These are phyloP conservation scores for Lepidium aucheri DNA, from an alignment of 345 rosid genomes.

Conservation along the genomic window DNA sequence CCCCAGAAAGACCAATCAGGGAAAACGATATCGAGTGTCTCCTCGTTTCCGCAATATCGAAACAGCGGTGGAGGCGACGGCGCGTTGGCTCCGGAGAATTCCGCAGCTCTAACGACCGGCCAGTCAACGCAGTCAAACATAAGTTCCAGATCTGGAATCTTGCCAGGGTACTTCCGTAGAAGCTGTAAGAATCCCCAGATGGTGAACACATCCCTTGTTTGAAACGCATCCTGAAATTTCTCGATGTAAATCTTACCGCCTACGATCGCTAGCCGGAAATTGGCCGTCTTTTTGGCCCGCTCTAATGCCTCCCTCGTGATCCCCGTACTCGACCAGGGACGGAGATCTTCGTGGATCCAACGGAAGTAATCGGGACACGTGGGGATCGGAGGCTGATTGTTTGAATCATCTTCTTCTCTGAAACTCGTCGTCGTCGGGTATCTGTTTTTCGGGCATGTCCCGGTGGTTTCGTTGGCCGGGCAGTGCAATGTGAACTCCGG, in stretches of 20 bases:
- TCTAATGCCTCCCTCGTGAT: constrained; percentile 60
- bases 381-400: not conserved
- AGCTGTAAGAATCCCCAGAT: constrained; percentile 86
- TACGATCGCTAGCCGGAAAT: constrained; percentile 49
- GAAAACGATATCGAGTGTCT: constrained; percentile 52
- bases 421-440: constrained; percentile 32
- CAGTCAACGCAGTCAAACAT: constrained; percentile 86
- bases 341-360: constrained; percentile 70
- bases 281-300: constrained; percentile 43
- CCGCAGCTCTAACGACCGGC: constrained; percentile 35
- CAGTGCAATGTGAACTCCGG: constrained; percentile 20
- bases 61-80: constrained; percentile 61
- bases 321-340: constrained; percentile 48
- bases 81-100: constrained; percentile 29
- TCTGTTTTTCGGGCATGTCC: constrained; percentile 26
- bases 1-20: constrained; percentile 99
- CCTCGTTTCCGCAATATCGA: constrained; percentile 54
- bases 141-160: constrained; percentile 70
- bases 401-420: constrained; percentile 10
- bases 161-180: constrained; percentile 64
- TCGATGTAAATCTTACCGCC: constrained; percentile 56
- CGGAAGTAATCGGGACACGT: constrained; percentile 57
- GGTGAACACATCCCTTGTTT: constrained; percentile 72
- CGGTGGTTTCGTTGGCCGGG: constrained; percentile 6
- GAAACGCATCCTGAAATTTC: constrained; percentile 39